Conservation (phyloP, 225 moss, liverwort and hornwort species). For the Neckera pumila region DNA sequence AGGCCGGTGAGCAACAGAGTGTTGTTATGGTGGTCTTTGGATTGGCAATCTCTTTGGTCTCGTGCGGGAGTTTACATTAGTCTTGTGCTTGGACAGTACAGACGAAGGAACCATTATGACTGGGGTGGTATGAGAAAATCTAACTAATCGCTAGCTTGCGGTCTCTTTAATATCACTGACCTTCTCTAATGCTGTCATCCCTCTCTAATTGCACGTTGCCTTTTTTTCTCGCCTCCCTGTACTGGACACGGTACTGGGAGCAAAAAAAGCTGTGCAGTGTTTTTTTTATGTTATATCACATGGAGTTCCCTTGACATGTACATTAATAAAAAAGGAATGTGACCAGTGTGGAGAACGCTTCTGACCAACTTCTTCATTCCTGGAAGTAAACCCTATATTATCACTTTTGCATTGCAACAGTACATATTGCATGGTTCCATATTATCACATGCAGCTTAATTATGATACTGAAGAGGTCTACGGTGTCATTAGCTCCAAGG, state of each 20-base stretch:
- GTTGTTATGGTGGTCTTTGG: too few species aligned
- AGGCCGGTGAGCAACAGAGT: background rate
- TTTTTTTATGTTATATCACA: background rate
- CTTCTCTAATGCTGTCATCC: too few species aligned
- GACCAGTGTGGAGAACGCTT: background rate
- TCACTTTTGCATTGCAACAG: background rate
- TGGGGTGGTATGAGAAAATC: background rate
- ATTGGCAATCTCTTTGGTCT: background rate
- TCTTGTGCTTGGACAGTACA: background rate
- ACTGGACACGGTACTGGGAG: background rate
- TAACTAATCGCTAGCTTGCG: background rate
- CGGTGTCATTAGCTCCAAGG: background rate
- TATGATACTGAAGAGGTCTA: background rate
- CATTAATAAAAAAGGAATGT: too few species aligned
- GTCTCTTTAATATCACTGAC: background rate
- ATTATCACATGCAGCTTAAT: background rate
- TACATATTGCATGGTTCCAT: background rate
- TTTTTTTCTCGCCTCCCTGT: background rate
- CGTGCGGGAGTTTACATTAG: background rate
- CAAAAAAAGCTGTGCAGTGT: too few species aligned
- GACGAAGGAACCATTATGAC: background rate
- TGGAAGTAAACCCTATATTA: background rate
- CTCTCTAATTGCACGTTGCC: background rate
- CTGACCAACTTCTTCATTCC: background rate
- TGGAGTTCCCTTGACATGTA: too few species aligned